Conservation (phyloP, 352 stramenopile genomes). For the Phytophthora melonis region DNA sequence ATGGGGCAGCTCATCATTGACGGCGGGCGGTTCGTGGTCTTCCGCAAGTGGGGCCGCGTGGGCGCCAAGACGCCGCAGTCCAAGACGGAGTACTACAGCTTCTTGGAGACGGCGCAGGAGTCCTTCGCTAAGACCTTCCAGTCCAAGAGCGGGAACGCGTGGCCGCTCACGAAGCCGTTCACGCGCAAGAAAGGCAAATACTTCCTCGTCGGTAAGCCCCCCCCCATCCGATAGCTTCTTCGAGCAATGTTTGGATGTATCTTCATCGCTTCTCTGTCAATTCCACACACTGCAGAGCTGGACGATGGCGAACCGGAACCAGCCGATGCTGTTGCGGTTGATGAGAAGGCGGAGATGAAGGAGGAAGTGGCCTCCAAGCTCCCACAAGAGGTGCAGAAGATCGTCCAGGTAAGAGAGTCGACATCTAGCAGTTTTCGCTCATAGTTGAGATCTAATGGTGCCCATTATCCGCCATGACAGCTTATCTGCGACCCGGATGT, state of each 20-base stretch:
- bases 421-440: not conserved
- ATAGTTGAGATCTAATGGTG: slow-evolving; percentile 5
- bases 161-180: slow-evolving; percentile 57
- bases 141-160: slow-evolving; percentile 71
- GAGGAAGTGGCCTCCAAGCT: slow-evolving; percentile 39
- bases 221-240: not conserved
- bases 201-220: slow-evolving; percentile 62
- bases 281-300: slow-evolving; percentile 32
- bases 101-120: slow-evolving; percentile 41
- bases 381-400: slow-evolving; percentile 42
- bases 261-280: too few species aligned
- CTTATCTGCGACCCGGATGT: slow-evolving; percentile 65
- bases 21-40: slow-evolving; percentile 49
- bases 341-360: slow-evolving; percentile 42
- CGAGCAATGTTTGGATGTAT: not conserved
- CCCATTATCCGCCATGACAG: slow-evolving; percentile 23
- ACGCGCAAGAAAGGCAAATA: slow-evolving; percentile 68
- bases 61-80: slow-evolving; percentile 62
- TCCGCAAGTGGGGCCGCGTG: slow-evolving; percentile 76
- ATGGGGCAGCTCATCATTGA: slow-evolving; percentile 72
- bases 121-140: slow-evolving; percentile 63
- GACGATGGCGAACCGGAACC: slow-evolving; percentile 48
- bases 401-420: slow-evolving; percentile 45
- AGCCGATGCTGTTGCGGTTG: slow-evolving; percentile 23
- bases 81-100: slow-evolving; percentile 9